Conservation (phyloP, 768 basidiomycete species). For the Macrolepiota albuminosa region DNA sequence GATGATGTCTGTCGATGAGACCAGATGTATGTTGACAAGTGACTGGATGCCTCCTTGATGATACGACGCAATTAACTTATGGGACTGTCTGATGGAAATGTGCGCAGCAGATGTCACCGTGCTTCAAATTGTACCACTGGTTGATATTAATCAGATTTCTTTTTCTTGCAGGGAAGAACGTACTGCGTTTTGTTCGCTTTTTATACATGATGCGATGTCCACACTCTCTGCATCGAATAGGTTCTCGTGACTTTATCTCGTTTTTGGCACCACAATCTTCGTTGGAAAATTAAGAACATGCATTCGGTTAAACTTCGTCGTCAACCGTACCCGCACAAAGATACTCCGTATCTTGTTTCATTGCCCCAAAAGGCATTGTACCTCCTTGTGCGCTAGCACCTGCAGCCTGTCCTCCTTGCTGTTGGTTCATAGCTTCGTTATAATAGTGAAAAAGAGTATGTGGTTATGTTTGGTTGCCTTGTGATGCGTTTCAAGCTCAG, state of each 20-base stretch:
- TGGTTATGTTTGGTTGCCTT: constrained; percentile 14
- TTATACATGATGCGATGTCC: constrained; percentile 99
- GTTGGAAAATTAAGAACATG: constrained; percentile 11
- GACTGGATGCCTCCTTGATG: background rate
- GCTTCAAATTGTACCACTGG: constrained; percentile 85
- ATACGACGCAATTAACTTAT: background rate
- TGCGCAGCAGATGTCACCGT: constrained; percentile 37
- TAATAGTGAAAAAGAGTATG: constrained; percentile 13
- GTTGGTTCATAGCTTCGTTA: constrained; percentile 22
- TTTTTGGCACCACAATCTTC: constrained; percentile 91
- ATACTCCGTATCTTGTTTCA: constrained; percentile 73
- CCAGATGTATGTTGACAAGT: background rate
- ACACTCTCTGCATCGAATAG: constrained; percentile 93
- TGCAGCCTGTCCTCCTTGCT: constrained; percentile 16
- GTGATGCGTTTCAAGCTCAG: background rate
- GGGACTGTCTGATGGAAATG: background rate
- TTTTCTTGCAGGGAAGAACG: constrained; percentile 24
- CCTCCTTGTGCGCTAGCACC: constrained; percentile 18
- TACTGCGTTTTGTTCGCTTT: constrained; percentile 91
- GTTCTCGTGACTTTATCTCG: constrained; percentile 85
- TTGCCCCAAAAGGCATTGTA: constrained; percentile 28
- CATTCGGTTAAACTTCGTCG: background rate
- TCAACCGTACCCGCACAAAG: constrained; percentile 68
- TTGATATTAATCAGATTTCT: background rate
- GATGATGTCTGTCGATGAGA: background rate